These are phyloP conservation scores for Termitomyces eurrhizus DNA, from an alignment of 768 basidiomycete species.

Conservation along the genomic window DNA sequence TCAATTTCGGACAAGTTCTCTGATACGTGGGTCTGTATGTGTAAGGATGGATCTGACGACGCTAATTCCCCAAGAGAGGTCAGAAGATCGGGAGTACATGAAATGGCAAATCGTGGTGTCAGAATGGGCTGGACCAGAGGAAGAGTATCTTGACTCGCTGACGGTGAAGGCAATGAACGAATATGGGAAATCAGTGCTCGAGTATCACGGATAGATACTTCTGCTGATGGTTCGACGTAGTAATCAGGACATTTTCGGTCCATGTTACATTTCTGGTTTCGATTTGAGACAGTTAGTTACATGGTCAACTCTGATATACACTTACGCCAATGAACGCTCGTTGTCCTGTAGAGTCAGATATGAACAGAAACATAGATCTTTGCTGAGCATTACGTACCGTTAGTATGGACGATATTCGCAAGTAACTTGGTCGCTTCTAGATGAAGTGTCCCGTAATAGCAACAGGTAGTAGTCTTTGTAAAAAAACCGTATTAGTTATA, in stretches of 20 bases:
- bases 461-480: conserved; percentile 87
- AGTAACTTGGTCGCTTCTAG: conserved; percentile 76
- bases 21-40: conserved; percentile 90
- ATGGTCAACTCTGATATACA: conserved; percentile 12
- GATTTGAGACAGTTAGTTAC: neutral
- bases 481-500: conserved; percentile 4
- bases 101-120: conserved; percentile 95
- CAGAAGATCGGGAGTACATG: conserved; percentile 75
- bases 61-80: conserved; percentile 58
- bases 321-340: conserved; percentile 83
- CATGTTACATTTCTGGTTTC: conserved; percentile 82
- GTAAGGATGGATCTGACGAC: conserved; percentile 50
- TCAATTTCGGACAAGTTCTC: conserved; percentile 78
- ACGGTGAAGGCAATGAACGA: conserved; percentile 41
- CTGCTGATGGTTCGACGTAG: conserved; percentile 63
- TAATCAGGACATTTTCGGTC: conserved; percentile 64
- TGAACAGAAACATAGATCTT: neutral
- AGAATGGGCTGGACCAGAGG: conserved; percentile 84
- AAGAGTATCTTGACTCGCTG: conserved; percentile 22
- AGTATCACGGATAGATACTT: conserved; percentile 60
- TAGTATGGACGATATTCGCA: conserved; percentile 65
- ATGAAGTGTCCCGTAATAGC: conserved; percentile 86
- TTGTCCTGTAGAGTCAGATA: conserved; percentile 43
- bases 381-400: conserved; percentile 38
- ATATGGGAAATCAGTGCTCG: conserved; percentile 66